phyloP scores from a whole-genome alignment of 805 yeast genomes.

The Schwanniomyces pseudopolymorphus region DNA sequence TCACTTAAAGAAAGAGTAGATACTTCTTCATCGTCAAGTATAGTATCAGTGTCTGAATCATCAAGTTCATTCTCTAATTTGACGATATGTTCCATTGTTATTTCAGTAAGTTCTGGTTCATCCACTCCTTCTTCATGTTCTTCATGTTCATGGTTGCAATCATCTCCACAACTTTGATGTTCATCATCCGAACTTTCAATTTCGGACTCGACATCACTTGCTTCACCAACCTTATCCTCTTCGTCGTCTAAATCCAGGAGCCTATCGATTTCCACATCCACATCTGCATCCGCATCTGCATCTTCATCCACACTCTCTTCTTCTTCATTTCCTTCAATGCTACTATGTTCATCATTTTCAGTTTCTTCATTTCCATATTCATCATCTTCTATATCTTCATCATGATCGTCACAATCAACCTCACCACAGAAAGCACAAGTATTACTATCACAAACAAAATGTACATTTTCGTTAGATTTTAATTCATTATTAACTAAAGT shows the following conservation, averaged over 20 bases:
- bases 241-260: conserved; percentile 10
- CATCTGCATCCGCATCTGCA: conserved; percentile 12
- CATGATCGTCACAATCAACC: conserved; percentile 30
- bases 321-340: conserved; percentile 12
- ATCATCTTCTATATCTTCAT: conserved; percentile 20
- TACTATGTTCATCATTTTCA: conserved; percentile 13
- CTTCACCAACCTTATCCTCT: conserved; percentile 2
- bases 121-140: conserved; percentile 6
- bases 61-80: conserved; percentile 18
- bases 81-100: conserved; percentile 18
- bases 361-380: conserved; percentile 10
- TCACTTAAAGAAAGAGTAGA: conserved; percentile 16
- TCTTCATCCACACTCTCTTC: not conserved
- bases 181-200: conserved; percentile 9
- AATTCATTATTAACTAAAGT: conserved; percentile 11
- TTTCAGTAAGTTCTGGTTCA: conserved; percentile 8
- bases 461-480: conserved; percentile 52
- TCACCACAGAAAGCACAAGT: conserved; percentile 36
- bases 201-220: conserved; percentile 5
- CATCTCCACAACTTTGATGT: conserved; percentile 12
- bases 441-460: conserved; percentile 50
- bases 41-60: conserved; percentile 13
- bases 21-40: conserved; percentile 14
- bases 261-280: conserved; percentile 8
- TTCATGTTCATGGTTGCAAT: conserved; percentile 12